Conservation (phyloP, 2,329 filamentous ascomycete species). For the Xylariaceae sp. region DNA sequence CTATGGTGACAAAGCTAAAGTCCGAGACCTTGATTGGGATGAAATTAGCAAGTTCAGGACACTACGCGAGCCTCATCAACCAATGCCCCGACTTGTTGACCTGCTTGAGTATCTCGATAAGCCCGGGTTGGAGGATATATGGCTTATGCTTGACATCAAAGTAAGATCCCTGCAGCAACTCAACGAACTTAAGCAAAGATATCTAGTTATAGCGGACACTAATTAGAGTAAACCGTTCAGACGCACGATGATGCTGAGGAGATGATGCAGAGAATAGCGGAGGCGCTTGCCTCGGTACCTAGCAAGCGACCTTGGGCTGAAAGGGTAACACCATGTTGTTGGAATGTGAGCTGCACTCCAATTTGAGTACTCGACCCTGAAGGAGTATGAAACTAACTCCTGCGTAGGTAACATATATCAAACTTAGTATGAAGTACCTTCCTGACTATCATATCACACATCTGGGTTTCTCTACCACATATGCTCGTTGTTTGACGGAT, state of each 20-base stretch:
- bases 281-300: conserved; percentile 62
- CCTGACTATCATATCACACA: conserved; percentile 69
- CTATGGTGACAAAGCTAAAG: conserved; percentile 74
- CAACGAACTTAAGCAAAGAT: neutral
- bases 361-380: neutral
- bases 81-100: conserved; percentile 76
- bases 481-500: conserved; percentile 73
- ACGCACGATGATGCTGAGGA: conserved; percentile 72
- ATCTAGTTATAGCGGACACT: neutral
- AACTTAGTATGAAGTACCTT: conserved; percentile 65
- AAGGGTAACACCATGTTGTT: conserved; percentile 80
- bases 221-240: conserved; percentile 44
- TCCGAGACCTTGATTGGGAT: conserved; percentile 78
- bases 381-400: neutral
- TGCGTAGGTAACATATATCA: conserved; percentile 67
- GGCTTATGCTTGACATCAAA: conserved; percentile 90
- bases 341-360: conserved; percentile 63
- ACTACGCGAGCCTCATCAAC: conserved; percentile 67
- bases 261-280: conserved; percentile 72
- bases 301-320: conserved; percentile 67
- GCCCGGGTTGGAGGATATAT: conserved; percentile 70
- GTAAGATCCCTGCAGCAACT: conserved; percentile 47
- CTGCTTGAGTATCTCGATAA: conserved; percentile 73
- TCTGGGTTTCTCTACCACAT: conserved; percentile 69
- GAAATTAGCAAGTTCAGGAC: conserved; percentile 60